Evolutionary conservation across 192 early-diverging fungal genomes (phyloP).

Genomic region (Bifiguratus adelaidae): DNA sequence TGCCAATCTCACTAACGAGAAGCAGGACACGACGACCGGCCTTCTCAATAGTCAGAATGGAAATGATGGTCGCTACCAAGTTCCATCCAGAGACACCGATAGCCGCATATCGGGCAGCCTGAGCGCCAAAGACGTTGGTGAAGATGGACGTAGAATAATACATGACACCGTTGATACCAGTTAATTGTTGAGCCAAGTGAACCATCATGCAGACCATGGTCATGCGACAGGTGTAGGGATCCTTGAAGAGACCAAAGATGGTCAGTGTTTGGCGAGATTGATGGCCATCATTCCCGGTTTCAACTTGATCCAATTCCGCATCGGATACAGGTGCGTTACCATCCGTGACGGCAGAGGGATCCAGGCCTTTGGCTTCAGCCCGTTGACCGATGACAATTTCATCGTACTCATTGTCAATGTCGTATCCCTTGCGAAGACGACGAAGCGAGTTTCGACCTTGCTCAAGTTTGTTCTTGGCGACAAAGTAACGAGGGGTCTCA

Average conservation of each 20-base stretch:
- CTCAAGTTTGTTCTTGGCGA: constrained; percentile 30
- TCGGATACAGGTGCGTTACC: constrained; percentile 4
- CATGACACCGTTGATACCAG: constrained; percentile 84
- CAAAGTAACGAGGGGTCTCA: constrained; percentile 70
- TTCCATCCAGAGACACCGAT: constrained; percentile 70
- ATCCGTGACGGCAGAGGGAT: constrained; percentile 31
- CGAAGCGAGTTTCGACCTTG: constrained; percentile 40
- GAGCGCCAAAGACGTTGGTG: constrained; percentile 42
- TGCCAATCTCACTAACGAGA: constrained; percentile 43
- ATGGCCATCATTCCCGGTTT: neutral
- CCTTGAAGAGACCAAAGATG: neutral
- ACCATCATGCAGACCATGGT: constrained; percentile 47
- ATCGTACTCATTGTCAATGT: constrained; percentile 41
- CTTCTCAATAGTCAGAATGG: constrained; percentile 63
- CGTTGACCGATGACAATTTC: too few relatives aligned
- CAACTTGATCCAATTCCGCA: neutral
- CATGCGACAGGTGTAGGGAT: constrained; percentile 11
- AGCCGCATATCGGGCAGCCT: constrained; percentile 59
- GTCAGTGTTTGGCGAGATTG: neutral
- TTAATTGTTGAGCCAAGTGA: constrained; percentile 78
- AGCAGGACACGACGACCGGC: constrained; percentile 61
- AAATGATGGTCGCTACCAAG: constrained; percentile 57
- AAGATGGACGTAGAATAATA: constrained; percentile 77
- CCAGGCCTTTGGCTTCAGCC: too few relatives aligned
- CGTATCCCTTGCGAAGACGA: constrained; percentile 35